Evolutionary conservation across 331 rosid species (phyloP), one percentile per base, ranked within the genome.

Genomic region (Spiraea crenata): DNA sequence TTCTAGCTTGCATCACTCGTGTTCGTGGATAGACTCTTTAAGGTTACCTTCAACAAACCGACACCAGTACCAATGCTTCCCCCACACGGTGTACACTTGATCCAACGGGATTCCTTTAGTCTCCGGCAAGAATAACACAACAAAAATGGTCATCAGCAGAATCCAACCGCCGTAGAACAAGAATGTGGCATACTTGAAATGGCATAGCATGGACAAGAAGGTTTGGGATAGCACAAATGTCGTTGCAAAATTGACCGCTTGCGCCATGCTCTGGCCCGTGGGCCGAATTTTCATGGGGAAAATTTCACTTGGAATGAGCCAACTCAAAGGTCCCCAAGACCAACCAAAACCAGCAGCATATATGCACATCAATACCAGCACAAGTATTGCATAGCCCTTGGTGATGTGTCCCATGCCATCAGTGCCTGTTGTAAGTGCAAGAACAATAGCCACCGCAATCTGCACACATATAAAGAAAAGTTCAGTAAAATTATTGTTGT

Each of bases 281-380:
- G 78, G 71, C 50, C 98, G 81, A 52, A 85, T 79, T 20, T 84
- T 83, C 37, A 78, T n/a, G 4, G 98, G 96, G 54, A 85, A 92
- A 37, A 92, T 88, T n/a, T 92, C 98, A 81, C 93, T 92, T 10
- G 98, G 95, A 68, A 92, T 71, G 2, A 92, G 87, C 96, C 95
- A 90, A 7, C 77, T 47, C 2, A 92, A 74, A 25, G 96, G 93
- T 0, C 93, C 96, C 98, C 98, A 90, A n/a, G 98, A 92, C 95
- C 93, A 88, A 5, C 91, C 96, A 63, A 92, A 92, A 15, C 96
- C 96, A 2, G 86, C 86, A 0, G 91, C 42, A n/a, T 88, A 90
- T 0, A 77, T 0, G 47, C 91, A 85, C 68, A 90, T 48, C 12
- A 86, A 65, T 52, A 84, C 90, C 44, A 90, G 50, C 6, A 90